Evolutionary conservation across 768 basidiomycete genomes (phyloP), one percentile per base, ranked within the genome.

Genomic region (Suillus discolor): DNA sequence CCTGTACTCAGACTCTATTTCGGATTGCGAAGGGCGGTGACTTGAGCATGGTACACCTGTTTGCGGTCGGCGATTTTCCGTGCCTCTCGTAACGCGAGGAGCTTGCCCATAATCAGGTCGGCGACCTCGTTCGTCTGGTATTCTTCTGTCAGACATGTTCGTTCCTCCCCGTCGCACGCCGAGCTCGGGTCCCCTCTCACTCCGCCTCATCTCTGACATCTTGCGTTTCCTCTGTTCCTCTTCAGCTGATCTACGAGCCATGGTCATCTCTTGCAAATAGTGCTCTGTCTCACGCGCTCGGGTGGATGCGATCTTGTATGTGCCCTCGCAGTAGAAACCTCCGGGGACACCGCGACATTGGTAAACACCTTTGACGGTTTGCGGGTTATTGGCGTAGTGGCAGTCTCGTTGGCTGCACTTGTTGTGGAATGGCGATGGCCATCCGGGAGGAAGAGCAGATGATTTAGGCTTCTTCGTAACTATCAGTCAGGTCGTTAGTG

Each of bases 351-450:
- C 75, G 4, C 76, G 72, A 38, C 79, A 79, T 20, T 61, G 74
- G 49, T 80, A 76, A 49, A 68, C 68, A 34, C 78, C 78, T 51
- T 75, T 74, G 63, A 55, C 63, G 23, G 72, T 71, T 54, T 73
- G 69, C 2, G 79, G 79, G 39, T 11, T 66, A 39, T 79, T 79
- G 0, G 79, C 69, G 49, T 69, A 73, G 49, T 67, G 71, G 61
- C 79, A 79, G n/a, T 71, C 74, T 49, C 47, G 73, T 49, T 77
- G 72, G 59, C 73, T 74, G 42, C 79, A 79, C 62, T 77, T 80
- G 69, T 78, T 76, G 61, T 80, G 79, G 62, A 70, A 78, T 11
- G 71, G 71, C 11, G 79, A 79, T 23, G 79, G 79, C 79, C 79
- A 79, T 45, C 71, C 71, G 3, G 74, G 64, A 1, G 77, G 78